A percentile compares a stretch with the other conserved stretches of the same genome.
Conservation (phyloP, 2,329 filamentous ascomycete genomes). For the Curvularia verruculosa region DNA sequence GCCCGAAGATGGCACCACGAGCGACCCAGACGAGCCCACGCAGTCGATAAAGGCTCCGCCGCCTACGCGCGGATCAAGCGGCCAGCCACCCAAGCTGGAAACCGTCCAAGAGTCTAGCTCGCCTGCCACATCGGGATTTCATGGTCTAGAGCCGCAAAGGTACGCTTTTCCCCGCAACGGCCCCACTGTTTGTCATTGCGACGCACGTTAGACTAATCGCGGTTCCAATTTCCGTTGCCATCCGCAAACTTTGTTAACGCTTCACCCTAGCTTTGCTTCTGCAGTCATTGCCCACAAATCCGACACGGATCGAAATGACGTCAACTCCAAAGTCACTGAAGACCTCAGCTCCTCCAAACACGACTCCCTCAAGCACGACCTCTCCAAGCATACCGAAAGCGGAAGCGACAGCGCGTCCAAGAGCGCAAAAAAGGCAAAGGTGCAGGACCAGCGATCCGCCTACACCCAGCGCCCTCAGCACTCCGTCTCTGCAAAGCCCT, state of each 20-base stretch:
- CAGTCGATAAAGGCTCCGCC: slow-evolving; percentile 46
- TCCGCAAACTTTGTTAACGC: slow-evolving; percentile 29
- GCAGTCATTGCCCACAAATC: slow-evolving; percentile 28
- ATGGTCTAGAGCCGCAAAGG: slow-evolving; percentile 45
- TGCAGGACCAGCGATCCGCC: slow-evolving; percentile 53
- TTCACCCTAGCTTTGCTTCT: slow-evolving; percentile 27
- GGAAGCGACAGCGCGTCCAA: slow-evolving; percentile 67
- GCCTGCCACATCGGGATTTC: slow-evolving; percentile 65
- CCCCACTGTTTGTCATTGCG: slow-evolving; percentile 38
- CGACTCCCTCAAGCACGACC: slow-evolving; percentile 49
- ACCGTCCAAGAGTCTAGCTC: slow-evolving; percentile 91
- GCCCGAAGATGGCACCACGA: slow-evolving; percentile 36
- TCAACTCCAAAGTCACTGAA: slow-evolving; percentile 56
- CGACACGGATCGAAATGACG: slow-evolving; percentile 52
- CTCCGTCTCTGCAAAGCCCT: slow-evolving; percentile 66
- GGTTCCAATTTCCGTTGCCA: slow-evolving; percentile 25
- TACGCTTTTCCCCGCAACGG: slow-evolving; percentile 37
- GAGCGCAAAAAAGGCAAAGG: slow-evolving; percentile 36
- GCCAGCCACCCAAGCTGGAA: slow-evolving; percentile 69
- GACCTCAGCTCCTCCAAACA: slow-evolving; percentile 52
- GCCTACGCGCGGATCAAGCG: slow-evolving; percentile 62
- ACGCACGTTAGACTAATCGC: slow-evolving; percentile 29
- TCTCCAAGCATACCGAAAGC: slow-evolving; percentile 57
- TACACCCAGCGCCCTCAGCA: slow-evolving; percentile 52
- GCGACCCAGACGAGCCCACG: slow-evolving; percentile 48